Evolutionary conservation across 75 land plant genomes (phyloP).

Genomic region (Adiantum capillusveneris): DNA sequence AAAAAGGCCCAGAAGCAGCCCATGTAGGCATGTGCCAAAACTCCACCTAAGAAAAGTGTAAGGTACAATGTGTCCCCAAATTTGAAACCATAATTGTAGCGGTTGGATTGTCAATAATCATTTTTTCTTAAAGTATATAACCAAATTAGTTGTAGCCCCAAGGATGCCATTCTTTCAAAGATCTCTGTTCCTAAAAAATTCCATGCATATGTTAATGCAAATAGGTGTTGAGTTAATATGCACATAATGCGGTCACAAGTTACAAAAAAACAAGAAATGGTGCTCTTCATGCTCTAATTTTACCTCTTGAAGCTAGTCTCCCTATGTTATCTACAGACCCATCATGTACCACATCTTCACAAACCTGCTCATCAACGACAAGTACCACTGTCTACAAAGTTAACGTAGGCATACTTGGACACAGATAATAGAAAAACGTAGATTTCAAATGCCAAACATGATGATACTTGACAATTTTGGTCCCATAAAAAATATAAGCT

Average conservation of each 20-base stretch:
- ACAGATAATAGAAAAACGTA: no score
- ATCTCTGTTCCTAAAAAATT: slow-evolving; percentile 49
- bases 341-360: slow-evolving; percentile 10
- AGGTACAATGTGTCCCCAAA: slow-evolving; percentile 56
- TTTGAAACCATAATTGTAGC: slow-evolving; percentile 69
- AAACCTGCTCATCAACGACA: neutral
- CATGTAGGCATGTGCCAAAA: slow-evolving; percentile 72
- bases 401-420: no score
- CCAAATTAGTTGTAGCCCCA: slow-evolving; percentile 60
- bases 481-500: no score
- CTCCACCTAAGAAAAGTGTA: slow-evolving; percentile 76
- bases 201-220: no score
- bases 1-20: slow-evolving; percentile 71
- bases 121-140: slow-evolving; percentile 59
- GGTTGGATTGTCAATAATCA: slow-evolving; percentile 53
- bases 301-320: slow-evolving; percentile 11
- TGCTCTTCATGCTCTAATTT: slow-evolving; percentile 33
- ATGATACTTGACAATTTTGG: no score
- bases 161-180: slow-evolving; percentile 70
- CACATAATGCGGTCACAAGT: no score
- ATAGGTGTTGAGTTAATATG: no score
- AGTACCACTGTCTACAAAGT: no score
- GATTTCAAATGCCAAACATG: no score
- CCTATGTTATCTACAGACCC: slow-evolving; percentile 29
- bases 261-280: slow-evolving; percentile 35